Conservation (phyloP, 129 eudicot species). For the Tanacetum coccineum region DNA sequence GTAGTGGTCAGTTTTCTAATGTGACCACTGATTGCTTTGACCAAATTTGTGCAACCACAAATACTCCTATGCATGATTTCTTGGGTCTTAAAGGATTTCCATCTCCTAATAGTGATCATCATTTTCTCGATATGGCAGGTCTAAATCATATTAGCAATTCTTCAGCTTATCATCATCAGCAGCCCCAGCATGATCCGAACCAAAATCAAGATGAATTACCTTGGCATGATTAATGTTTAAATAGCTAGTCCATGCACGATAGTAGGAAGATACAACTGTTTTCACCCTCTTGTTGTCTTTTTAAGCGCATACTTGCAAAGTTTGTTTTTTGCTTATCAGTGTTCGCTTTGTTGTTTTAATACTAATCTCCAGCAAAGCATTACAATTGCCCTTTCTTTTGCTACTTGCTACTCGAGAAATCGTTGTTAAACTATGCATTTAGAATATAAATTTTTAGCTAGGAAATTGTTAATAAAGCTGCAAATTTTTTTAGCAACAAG, state of each 20-base stretch:
- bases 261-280: conserved; percentile 22
- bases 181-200: conserved; percentile 15
- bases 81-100: conserved; percentile 57
- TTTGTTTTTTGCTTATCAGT: conserved; percentile 13
- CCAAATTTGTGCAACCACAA: conserved; percentile 19
- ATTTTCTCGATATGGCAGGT: conserved; percentile 44
- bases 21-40: conserved; percentile 39
- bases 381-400: conserved; percentile 14
- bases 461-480: too few species aligned
- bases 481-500: too few species aligned
- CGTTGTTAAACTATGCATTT: too few species aligned
- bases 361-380: neutral
- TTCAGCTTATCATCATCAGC: conserved; percentile 40
- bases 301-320: conserved; percentile 17
- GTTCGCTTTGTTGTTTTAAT: conserved; percentile 8
- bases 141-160: conserved; percentile 38
- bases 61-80: conserved; percentile 31
- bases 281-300: conserved; percentile 19
- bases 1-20: conserved; percentile 26
- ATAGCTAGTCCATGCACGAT: conserved; percentile 8
- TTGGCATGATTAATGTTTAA: conserved; percentile 46
- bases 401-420: too few species aligned
- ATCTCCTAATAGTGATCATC: conserved; percentile 31
- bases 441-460: too few species aligned
- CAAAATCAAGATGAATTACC: conserved; percentile 44